A percentile compares a stretch with the other conserved stretches of the same genome.
Evolutionary conservation across 441 rosid species (phyloP).

Genomic region (Euphorbia corollata): DNA sequence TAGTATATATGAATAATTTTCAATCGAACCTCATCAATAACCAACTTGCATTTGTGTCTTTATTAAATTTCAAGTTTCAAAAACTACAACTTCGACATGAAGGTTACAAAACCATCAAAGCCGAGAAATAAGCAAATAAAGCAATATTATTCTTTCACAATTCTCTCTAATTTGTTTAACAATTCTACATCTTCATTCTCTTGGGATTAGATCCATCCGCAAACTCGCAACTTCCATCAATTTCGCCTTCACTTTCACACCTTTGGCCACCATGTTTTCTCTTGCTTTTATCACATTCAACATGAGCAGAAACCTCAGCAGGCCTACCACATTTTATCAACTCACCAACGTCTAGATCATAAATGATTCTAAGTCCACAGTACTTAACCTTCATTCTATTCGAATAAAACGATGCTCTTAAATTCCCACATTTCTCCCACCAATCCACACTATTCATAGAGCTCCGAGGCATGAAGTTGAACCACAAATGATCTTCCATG

Average conservation of each 20-base stretch:
- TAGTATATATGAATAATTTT: no score
- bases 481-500: constrained; percentile 3
- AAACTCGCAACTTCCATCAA: neutral
- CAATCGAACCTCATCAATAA: no score
- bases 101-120: no score
- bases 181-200: neutral
- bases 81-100: no score
- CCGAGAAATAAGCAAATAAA: no score
- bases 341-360: constrained; percentile 15
- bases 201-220: neutral
- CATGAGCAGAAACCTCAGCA: neutral
- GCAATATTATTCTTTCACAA: no score
- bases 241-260: neutral
- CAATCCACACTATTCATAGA: constrained; percentile 6
- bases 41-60: no score
- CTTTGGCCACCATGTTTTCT: neutral
- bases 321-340: constrained; percentile 7
- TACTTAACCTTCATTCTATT: constrained; percentile 14
- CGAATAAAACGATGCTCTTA: constrained; percentile 8
- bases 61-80: no score
- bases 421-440: constrained; percentile 8
- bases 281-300: neutral
- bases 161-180: neutral
- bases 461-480: constrained; percentile 16
- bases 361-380: constrained; percentile 15